Evolutionary conservation across 306 rosid genomes (phyloP), one percentile per base, ranked within the genome.

Genomic region (Begonia fuchsioides): DNA sequence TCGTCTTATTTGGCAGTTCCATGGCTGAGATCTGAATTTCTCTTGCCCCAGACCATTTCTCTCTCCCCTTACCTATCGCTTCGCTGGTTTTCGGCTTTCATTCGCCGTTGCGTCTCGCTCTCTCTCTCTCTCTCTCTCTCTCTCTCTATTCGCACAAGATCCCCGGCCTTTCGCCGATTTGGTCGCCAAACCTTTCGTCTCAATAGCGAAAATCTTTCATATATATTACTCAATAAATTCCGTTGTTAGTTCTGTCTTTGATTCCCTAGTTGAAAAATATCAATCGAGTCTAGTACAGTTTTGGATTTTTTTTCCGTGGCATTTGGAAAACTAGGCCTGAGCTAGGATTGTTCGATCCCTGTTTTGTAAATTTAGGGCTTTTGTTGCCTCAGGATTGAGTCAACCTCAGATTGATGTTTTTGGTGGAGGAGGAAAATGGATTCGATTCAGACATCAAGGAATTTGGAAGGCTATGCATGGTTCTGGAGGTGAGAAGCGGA

Each of bases 381-480:
- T 40, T 18, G 11, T 14, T 17, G 38, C 20, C 39, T 43, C 16
- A 17, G 63, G 41, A 10, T 32, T 38, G 58, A 15, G 57, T 79
- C 72, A 65, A 72, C 68, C 68, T 66, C 19, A 94, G 68, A 84
- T 90, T 85, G 92, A 90, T 90, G 98, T 75, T 90, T 70, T 79
- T 68, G 66, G 68, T 76, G 53, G 63, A 68, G 81, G 74, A 57
- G 58, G 84, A 69, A 56, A 68, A 44, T 65, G 71, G 81, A 82
- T 72, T 87, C 80, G 79, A 80, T 68, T 65, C 56, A 71, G 69
- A 67, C 62, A 49, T 69, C 52, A 72, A 72, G 69, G 72, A 67
- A 50, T 74, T 84, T 88, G 97, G 84, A 66, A 79, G 95, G 80
- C 63, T 78, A 79, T 90, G 92, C 95, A 76, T 83, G 97, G 93